These are phyloP conservation scores for Parietichytrium sp. DNA, from an alignment of 108 stramenopile species.

Conservation along the genomic window DNA sequence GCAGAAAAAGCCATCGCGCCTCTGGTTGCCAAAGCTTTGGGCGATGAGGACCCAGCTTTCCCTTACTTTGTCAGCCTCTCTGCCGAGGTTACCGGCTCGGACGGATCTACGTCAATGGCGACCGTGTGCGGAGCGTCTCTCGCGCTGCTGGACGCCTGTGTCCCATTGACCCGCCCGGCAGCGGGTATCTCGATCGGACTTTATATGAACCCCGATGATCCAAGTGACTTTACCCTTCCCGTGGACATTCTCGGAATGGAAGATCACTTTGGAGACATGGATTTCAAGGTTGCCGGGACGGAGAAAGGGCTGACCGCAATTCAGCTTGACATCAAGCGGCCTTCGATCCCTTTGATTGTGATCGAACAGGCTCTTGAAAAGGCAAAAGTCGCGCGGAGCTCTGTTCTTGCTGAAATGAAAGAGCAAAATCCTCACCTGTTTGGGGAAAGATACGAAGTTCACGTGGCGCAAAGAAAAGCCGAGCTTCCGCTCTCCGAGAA, in stretches of 20 bases:
- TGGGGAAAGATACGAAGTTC: too few relatives aligned
- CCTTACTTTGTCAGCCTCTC: constrained; percentile 81
- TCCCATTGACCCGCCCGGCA: constrained; percentile 74
- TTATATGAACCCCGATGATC: constrained; percentile 7
- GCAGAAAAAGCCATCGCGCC: constrained; percentile 82
- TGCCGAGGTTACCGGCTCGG: constrained; percentile 75
- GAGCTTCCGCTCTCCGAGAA: too few relatives aligned
- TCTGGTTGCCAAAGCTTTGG: constrained; percentile 65
- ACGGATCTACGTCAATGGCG: constrained; percentile 80
- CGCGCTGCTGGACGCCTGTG: constrained; percentile 84
- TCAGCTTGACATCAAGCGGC: constrained; percentile 64
- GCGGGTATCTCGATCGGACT: constrained; percentile 84
- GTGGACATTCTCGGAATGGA: constrained; percentile 87
- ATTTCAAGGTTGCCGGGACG: constrained; percentile 89
- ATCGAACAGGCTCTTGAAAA: too few relatives aligned
- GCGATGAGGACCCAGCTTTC: constrained; percentile 57
- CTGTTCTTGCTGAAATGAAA: too few relatives aligned
- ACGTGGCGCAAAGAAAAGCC: too few relatives aligned
- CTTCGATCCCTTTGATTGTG: too few relatives aligned
- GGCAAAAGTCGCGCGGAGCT: too few relatives aligned
- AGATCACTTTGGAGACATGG: constrained; percentile 83
- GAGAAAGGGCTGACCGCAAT: constrained; percentile 73
- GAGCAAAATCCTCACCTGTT: too few relatives aligned
- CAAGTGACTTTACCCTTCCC: constrained; percentile 51
- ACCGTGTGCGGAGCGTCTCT: constrained; percentile 71